A percentile compares a stretch with the other conserved stretches of the same genome.
phyloP scores from a whole-genome alignment of 306 rosid genomes.

The Sicyos edulis region DNA sequence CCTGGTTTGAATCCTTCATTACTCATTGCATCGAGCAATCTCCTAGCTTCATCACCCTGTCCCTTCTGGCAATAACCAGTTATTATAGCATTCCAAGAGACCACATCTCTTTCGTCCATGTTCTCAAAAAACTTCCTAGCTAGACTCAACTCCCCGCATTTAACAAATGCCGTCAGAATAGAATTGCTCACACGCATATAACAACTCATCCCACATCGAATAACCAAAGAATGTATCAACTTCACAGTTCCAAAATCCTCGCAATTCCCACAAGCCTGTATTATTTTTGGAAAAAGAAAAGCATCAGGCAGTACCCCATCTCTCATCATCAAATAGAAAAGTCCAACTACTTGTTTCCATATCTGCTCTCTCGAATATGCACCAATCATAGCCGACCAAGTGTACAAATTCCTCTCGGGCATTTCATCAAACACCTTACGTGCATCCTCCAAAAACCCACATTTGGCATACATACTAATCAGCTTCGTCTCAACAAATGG shows the following conservation, averaged over 20 bases:
- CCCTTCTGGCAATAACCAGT: constrained; percentile 64
- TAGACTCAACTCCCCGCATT: constrained; percentile 49
- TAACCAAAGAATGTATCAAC: constrained; percentile 61
- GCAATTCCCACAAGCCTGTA: constrained; percentile 73
- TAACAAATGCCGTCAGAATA: constrained; percentile 59
- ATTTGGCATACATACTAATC: constrained; percentile 79
- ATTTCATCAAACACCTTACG: too few relatives aligned
- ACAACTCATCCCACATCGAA: constrained; percentile 42
- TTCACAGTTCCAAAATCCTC: constrained; percentile 42
- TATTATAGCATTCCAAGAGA: constrained; percentile 70
- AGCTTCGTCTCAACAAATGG: constrained; percentile 82
- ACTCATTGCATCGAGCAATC: constrained; percentile 54
- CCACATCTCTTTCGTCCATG: constrained; percentile 53
- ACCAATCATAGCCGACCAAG: constrained; percentile 98
- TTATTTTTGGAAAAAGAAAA: constrained; percentile 60
- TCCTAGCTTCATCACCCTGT: constrained; percentile 47
- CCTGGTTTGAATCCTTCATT: constrained; percentile 50
- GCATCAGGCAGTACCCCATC: constrained; percentile 65
- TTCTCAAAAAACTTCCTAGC: constrained; percentile 54
- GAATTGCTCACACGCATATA: constrained; percentile 44
- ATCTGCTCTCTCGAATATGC: constrained; percentile 54
- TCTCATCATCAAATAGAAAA: constrained; percentile 57
- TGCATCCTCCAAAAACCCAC: constrained; percentile 60
- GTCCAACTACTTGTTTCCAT: constrained; percentile 61
- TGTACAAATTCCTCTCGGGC: constrained; percentile 68